These are phyloP conservation scores for Trichoderma breve DNA, from an alignment of 2,329 filamentous ascomycete species.

Conservation along the genomic window DNA sequence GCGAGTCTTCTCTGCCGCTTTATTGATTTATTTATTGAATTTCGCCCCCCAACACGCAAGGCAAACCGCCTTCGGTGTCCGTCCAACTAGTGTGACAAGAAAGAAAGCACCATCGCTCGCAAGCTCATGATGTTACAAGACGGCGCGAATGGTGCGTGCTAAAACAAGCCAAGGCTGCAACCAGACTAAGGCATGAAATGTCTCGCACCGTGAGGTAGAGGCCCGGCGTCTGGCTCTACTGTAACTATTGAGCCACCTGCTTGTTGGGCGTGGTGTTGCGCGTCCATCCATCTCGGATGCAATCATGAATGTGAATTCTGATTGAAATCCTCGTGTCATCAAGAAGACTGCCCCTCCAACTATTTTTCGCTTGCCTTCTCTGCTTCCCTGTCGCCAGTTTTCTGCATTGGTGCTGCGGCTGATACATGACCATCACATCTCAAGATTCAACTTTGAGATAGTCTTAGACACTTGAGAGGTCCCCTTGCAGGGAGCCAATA, in stretches of 20 bases:
- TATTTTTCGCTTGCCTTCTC: background rate
- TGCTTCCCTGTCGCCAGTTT: background rate
- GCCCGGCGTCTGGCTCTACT: background rate
- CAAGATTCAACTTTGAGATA: slow-evolving; percentile 4
- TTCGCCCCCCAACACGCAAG: background rate
- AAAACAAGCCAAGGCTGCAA: background rate
- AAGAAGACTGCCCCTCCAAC: background rate
- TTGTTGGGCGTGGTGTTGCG: background rate
- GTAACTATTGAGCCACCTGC: background rate
- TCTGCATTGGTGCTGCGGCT: background rate
- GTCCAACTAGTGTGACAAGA: background rate
- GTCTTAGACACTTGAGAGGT: background rate
- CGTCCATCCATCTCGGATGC: background rate
- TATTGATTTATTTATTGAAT: background rate
- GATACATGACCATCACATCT: slow-evolving; percentile 2
- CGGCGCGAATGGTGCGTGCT: background rate
- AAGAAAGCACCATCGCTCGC: background rate
- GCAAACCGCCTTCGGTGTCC: background rate
- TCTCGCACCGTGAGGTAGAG: background rate
- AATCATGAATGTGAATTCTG: background rate
- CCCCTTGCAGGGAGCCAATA: slow-evolving; percentile 9
- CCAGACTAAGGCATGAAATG: background rate
- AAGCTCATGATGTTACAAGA: background rate
- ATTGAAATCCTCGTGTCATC: background rate
- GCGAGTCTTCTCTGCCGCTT: background rate